phyloP scores from a whole-genome alignment of 768 basidiomycete genomes.

The Melanogaster broomeanus region DNA sequence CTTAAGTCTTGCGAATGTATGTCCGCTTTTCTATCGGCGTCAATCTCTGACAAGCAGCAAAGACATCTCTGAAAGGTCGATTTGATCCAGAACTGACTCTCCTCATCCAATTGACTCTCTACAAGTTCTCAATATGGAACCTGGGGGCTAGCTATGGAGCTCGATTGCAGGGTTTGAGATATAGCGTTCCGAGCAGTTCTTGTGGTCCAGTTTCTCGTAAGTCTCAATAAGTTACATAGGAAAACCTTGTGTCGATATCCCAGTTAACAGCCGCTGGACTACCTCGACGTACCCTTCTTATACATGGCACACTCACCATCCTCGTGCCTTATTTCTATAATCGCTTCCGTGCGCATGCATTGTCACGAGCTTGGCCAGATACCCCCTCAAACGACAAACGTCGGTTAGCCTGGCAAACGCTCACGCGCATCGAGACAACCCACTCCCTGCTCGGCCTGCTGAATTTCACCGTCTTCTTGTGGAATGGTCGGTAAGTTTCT shows the following conservation, averaged over 20 bases:
- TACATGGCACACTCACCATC: slow-evolving; percentile 74
- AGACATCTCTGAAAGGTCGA: slow-evolving; percentile 59
- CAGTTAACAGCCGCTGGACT: slow-evolving; percentile 58
- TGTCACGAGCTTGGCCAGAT: slow-evolving; percentile 90
- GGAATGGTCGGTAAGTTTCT: slow-evolving; percentile 74
- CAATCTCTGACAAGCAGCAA: slow-evolving; percentile 18
- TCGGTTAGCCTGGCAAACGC: slow-evolving; percentile 68
- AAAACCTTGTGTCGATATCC: not conserved
- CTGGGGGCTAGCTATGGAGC: slow-evolving; percentile 81
- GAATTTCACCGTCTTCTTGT: slow-evolving; percentile 85
- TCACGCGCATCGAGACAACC: slow-evolving; percentile 67
- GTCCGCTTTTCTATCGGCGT: slow-evolving; percentile 23
- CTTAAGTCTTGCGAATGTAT: slow-evolving; percentile 65
- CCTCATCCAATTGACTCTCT: slow-evolving; percentile 68
- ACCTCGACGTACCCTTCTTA: slow-evolving; percentile 56
- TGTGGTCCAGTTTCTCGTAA: slow-evolving; percentile 18
- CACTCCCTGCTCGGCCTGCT: slow-evolving; percentile 62
- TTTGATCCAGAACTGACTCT: slow-evolving; percentile 78
- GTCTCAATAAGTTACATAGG: slow-evolving; percentile 4
- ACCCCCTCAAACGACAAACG: slow-evolving; percentile 77
- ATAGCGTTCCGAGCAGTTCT: slow-evolving; percentile 33
- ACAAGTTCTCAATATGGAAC: slow-evolving; percentile 84
- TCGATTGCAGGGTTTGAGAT: slow-evolving; percentile 76
- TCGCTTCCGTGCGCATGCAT: slow-evolving; percentile 70
- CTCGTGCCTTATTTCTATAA: slow-evolving; percentile 77